phyloP scores from a whole-genome alignment of 1,284 basidiomycete genomes.

The Takashimella koratensis region DNA sequence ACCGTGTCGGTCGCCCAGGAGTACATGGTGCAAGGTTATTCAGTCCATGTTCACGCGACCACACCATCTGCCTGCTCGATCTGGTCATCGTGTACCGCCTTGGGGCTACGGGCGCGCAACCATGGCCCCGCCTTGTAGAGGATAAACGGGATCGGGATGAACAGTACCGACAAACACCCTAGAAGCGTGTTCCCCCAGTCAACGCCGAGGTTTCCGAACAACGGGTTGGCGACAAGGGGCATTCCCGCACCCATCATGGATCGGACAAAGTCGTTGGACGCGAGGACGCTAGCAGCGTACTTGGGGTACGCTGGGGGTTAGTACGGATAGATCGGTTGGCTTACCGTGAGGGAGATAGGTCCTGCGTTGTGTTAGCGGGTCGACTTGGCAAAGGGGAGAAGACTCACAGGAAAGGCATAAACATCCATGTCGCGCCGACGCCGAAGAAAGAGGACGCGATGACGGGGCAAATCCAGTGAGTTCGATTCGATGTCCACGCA shows the following conservation, averaged over 20 bases:
- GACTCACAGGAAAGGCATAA: constrained; percentile 21
- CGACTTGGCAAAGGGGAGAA: constrained; percentile 5
- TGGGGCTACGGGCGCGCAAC: constrained; percentile 7
- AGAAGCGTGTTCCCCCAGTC: constrained; percentile 26
- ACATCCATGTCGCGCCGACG: constrained; percentile 30
- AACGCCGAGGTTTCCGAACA: constrained; percentile 27
- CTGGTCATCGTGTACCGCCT: constrained; percentile 6
- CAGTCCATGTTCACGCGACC: no score
- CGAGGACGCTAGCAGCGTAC: constrained; percentile 14
- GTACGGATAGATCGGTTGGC: no score
- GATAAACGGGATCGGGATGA: constrained; percentile 28
- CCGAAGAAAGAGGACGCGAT: constrained; percentile 28
- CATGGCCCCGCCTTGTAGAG: constrained; percentile 10
- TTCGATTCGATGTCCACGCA: constrained; percentile 33
- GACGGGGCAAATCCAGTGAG: constrained; percentile 36
- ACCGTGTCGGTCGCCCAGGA: no score
- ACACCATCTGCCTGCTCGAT: not conserved
- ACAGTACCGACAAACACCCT: constrained; percentile 18
- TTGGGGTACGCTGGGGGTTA: constrained; percentile 10
- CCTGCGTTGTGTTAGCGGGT: no score
- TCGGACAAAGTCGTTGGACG: constrained; percentile 14
- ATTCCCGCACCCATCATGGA: constrained; percentile 17
- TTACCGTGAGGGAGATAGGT: constrained; percentile 21
- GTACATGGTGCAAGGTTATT: no score
- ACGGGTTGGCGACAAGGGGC: constrained; percentile 19